Base-by-base conservation (phyloP, 805 yeast genomes). In the Sporopachydermia lactativora region DNA sequence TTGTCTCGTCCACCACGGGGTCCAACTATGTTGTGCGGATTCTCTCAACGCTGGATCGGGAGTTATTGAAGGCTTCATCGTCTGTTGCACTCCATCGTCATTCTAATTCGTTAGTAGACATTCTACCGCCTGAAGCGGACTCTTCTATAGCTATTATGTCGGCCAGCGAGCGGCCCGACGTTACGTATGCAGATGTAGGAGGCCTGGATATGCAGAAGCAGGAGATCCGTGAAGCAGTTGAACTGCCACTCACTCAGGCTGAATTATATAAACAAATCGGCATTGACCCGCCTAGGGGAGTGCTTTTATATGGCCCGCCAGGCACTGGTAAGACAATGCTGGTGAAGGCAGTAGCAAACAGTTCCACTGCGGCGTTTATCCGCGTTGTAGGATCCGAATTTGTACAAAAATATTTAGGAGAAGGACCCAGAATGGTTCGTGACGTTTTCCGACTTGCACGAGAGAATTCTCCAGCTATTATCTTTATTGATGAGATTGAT, bases 291-390 rank as follows among this genome's bases (percentile, higher is more conserved):
- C 99, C 99, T 47, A 77, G 97, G 50, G 99, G 99, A 52, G 98
- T 92, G 18, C 64, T 92, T 50, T 68, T 92, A 45, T 92, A 92
- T 62, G 99, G 99, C 14, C 98, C 98, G 6, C 99, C 99, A 38
- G 99, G 99, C 59, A 92, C 98, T 1, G 99, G 99, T 54, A 92
- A 92, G 61, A 92, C 99, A 17, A 89, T 92, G 97, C 72, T 92
- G 57, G 99, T 92, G 39, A 92, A 92, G 61, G 98, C 99, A 0
- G 99, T 92, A 37, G 99, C 99, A 8, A 89, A 92, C 62, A 78
- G 89, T 43, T 81, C 97, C 3, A 83, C 95, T 1, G 98, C 98
- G 2, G 72, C 96, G 4, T 92, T 92, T 54, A 92, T 92, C 51
- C 82, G 97, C 59, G 95, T 92, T 19, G 92, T 85, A 52, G 98